Conservation (phyloP, 768 basidiomycete genomes). For the Rhodocollybia butyracea region DNA sequence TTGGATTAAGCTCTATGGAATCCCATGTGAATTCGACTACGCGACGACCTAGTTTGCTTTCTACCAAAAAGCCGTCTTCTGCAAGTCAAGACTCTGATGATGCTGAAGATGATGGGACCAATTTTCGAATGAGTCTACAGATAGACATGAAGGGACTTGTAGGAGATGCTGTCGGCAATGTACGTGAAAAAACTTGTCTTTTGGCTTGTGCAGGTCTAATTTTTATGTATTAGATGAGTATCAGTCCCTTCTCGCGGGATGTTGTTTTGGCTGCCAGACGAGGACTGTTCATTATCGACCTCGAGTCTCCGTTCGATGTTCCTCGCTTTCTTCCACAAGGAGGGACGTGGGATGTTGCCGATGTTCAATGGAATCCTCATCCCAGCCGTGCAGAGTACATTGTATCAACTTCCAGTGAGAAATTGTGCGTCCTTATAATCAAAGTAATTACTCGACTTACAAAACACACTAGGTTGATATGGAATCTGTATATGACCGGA, state of each 20-base stretch:
- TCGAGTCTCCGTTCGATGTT: conserved; percentile 80
- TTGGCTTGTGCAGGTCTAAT: too few species aligned
- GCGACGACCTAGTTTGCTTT: background rate
- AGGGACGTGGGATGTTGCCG: conserved; percentile 93
- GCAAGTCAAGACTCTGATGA: background rate
- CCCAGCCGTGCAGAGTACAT: conserved; percentile 72
- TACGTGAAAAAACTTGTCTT: conserved; percentile 31
- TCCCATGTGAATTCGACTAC: background rate
- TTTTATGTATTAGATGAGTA: conserved; percentile 70
- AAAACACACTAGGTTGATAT: conserved; percentile 62
- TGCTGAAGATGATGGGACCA: conserved; percentile 50
- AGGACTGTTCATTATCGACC: conserved; percentile 93
- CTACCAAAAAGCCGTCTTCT: background rate
- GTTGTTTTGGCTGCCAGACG: conserved; percentile 88
- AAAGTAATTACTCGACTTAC: background rate
- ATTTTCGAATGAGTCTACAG: conserved; percentile 56
- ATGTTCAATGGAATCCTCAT: conserved; percentile 93
- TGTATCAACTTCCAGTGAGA: conserved; percentile 85
- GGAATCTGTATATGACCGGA: conserved; percentile 79
- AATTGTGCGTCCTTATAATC: conserved; percentile 54
- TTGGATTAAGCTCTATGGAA: background rate
- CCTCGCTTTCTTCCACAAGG: conserved; percentile 96
- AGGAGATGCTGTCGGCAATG: conserved; percentile 82
- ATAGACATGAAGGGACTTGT: conserved; percentile 80
- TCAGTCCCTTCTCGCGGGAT: conserved; percentile 85